Percentiles rank a stretch among this genome's conserved stretches.
Evolutionary conservation across 202 grass and related monocot species (phyloP).

Genomic region (Digitaria exilis): DNA sequence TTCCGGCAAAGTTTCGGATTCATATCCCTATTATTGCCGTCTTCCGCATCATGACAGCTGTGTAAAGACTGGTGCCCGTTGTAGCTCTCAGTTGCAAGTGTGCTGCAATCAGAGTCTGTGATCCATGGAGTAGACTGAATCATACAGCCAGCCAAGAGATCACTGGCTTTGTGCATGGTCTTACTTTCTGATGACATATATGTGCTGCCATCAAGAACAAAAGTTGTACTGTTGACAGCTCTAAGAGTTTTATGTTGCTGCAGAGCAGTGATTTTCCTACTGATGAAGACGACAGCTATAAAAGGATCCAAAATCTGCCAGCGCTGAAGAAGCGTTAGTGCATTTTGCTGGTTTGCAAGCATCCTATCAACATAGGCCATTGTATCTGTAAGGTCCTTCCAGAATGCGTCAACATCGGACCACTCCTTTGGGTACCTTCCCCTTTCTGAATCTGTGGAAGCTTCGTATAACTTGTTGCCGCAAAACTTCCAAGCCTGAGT

Average conservation of each 20-base stretch:
- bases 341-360: constrained; percentile 37
- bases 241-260: constrained; percentile 66
- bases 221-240: constrained; percentile 68
- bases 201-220: constrained; percentile 57
- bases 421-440: constrained; percentile 69
- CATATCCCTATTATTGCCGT: constrained; percentile 23
- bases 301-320: constrained; percentile 94
- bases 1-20: constrained; percentile 34
- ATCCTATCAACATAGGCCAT: constrained; percentile 60
- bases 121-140: constrained; percentile 45
- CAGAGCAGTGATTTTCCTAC: constrained; percentile 87
- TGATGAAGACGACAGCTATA: constrained; percentile 79
- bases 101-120: constrained; percentile 56
- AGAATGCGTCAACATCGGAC: constrained; percentile 86
- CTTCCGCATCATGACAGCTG: constrained; percentile 43
- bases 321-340: constrained; percentile 67
- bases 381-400: constrained; percentile 82
- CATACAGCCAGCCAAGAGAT: constrained; percentile 37
- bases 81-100: constrained; percentile 41
- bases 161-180: constrained; percentile 41
- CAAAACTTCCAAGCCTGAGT: constrained; percentile 92
- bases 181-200: constrained; percentile 47
- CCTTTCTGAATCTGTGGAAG: constrained; percentile 37
- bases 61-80: constrained; percentile 42
- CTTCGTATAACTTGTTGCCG: constrained; percentile 68